A percentile compares a stretch with the other conserved stretches of the same genome.
phyloP scores from a whole-genome alignment of 192 early-diverging fungal species.

The Spizellomyces punctatus region DNA sequence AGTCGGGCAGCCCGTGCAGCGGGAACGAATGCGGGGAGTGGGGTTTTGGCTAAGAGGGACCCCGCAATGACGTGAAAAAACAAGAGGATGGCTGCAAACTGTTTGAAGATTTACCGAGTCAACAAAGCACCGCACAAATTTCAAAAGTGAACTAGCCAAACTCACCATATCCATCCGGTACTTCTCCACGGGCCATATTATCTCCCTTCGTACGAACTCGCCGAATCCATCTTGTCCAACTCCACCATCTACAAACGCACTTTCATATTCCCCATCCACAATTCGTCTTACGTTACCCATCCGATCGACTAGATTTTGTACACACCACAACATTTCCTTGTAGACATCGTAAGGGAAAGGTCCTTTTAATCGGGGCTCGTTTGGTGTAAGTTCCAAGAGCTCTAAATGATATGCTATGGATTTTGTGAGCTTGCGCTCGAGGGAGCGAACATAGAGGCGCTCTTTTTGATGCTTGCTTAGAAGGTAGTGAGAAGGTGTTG shows the following conservation, averaged over 20 bases:
- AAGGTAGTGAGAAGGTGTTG: slow-evolving; percentile 17
- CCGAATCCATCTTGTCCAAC: slow-evolving; percentile 11
- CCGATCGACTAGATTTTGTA: slow-evolving; percentile 79
- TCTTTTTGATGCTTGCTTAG: slow-evolving; percentile 5
- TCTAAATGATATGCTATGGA: slow-evolving; percentile 61
- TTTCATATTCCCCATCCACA: slow-evolving; percentile 43
- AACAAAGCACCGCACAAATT: not conserved
- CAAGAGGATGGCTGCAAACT: slow-evolving; percentile 66
- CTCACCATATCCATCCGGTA: slow-evolving; percentile 68
- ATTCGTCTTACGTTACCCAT: slow-evolving; percentile 75
- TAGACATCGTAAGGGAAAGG: slow-evolving; percentile 71
- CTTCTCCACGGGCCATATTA: slow-evolving; percentile 62
- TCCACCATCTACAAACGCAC: not conserved
- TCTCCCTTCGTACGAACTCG: slow-evolving; percentile 40
- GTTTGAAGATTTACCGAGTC: not conserved
- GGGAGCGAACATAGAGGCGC: slow-evolving; percentile 7
- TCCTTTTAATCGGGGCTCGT: slow-evolving; percentile 86
- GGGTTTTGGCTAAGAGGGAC: slow-evolving; percentile 75
- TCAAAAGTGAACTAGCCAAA: not conserved
- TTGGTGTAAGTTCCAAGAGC: slow-evolving; percentile 71
- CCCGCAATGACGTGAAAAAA: slow-evolving; percentile 80
- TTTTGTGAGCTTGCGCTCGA: slow-evolving; percentile 68
- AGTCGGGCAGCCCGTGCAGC: slow-evolving; percentile 69
- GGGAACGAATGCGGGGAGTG: slow-evolving; percentile 77
- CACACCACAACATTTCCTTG: slow-evolving; percentile 64